Evolutionary conservation across 805 yeast species (phyloP), one percentile per base, ranked within the genome.

Genomic region (Yamadazyma laniorum): DNA sequence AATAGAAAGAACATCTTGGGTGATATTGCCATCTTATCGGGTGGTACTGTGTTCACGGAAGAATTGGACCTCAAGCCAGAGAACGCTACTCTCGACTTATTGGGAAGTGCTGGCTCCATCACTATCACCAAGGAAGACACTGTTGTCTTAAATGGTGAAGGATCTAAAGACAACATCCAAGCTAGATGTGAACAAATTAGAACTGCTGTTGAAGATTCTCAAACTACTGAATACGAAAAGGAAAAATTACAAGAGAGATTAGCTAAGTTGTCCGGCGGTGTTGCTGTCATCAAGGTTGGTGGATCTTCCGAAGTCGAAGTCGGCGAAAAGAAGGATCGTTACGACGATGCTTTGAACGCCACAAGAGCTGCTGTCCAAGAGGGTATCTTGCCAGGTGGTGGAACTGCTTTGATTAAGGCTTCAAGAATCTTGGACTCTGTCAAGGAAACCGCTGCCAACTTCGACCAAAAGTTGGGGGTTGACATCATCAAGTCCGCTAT

Each of bases 341-440:
- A 89, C 60, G 98, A 93, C 57, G 99, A 93, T 72, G 98, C 99
- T 18, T 77, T 93, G 62, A 91, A 93, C 62, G 97, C 99, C 40
- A 93, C 98, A 37, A 88, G 98, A 70, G 97, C 99, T 45, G 99
- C 99, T 50, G 96, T 93, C 48, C 91, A 91, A 70, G 96, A 88
- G 70, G 99, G 99, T 71, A 89, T 93, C 61, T 77, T 93, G 51
- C 99, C 99, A 60, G 99, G 99, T 73, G 99, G 99, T 65, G 99
- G 99, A 71, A 88, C 97, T 51, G 99, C 99, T 42, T 77, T 93
- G 59, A 77, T 88, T 58, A 93, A 93, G 78, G 97, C 98, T 35
- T 78, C 95, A 37, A 75, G 79, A 53, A 65, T 81, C 46, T 76
- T 93, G 56, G 88, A 80, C 48, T 72, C 64, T 16, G 80, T 86